phyloP scores from a whole-genome alignment of 2,329 filamentous ascomycete genomes.

The Phialocephala sp. region DNA sequence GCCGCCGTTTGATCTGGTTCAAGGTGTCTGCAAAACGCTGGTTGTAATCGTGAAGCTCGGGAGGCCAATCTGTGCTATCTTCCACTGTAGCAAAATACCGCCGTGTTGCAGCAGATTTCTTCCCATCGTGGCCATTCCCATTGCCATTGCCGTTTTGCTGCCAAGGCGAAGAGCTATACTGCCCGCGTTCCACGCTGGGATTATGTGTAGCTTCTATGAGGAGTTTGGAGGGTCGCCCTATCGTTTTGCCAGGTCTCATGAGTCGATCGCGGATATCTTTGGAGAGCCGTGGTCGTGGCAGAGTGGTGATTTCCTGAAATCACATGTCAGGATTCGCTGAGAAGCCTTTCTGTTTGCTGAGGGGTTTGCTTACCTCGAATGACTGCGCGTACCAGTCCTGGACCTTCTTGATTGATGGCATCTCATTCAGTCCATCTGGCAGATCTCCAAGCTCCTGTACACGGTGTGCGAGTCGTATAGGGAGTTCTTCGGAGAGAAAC shows the following conservation, averaged over 20 bases:
- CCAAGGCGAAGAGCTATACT: conserved; percentile 69
- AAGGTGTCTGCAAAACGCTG: conserved; percentile 86
- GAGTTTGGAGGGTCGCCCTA: conserved; percentile 65
- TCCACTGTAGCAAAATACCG: conserved; percentile 94
- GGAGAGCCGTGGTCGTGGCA: conserved; percentile 78
- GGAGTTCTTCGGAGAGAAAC: conserved; percentile 97
- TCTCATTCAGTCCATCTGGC: conserved; percentile 94
- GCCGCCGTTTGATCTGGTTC: conserved; percentile 91
- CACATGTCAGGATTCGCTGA: conserved; percentile 38
- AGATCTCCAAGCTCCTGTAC: conserved; percentile 92
- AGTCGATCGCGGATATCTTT: conserved; percentile 80
- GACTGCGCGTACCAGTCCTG: conserved; percentile 99
- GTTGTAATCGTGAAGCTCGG: conserved; percentile 94
- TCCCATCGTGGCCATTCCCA: conserved; percentile 54
- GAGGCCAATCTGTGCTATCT: conserved; percentile 87
- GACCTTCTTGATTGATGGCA: conserved; percentile 94
- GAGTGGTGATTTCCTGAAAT: conserved; percentile 83
- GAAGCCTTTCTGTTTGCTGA: conserved; percentile 12
- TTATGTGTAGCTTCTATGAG: conserved; percentile 87
- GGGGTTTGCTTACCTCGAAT: conserved; percentile 76
- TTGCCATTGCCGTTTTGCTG: conserved; percentile 48
- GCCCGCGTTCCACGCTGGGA: conserved; percentile 84
- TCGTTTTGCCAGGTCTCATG: conserved; percentile 64
- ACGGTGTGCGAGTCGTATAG: conserved; percentile 93
- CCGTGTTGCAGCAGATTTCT: conserved; percentile 61